These are phyloP conservation scores for Pelagophyceae sp. DNA, from an alignment of 352 stramenopile genomes.

Conservation along the genomic window DNA sequence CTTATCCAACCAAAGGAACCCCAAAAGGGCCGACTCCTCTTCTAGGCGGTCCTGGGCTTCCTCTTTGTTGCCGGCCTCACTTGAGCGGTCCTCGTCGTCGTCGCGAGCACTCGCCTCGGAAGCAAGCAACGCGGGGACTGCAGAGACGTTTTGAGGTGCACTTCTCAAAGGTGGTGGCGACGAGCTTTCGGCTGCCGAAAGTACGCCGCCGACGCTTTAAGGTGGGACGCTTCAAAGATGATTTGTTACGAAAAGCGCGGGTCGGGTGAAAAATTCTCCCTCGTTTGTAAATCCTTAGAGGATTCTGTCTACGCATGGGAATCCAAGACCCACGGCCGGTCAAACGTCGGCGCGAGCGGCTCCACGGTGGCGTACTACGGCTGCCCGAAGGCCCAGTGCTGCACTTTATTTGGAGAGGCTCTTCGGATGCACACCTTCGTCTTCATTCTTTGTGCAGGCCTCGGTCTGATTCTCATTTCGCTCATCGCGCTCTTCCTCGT, in stretches of 20 bases:
- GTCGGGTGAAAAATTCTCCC: background rate
- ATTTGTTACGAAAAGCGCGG: background rate
- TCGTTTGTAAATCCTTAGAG: too few relatives aligned
- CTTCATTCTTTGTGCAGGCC: background rate
- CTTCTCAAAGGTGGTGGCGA: background rate
- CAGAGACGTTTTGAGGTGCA: background rate
- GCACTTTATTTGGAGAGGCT: background rate
- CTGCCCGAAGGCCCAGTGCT: background rate
- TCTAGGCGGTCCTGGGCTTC: background rate
- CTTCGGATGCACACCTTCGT: background rate
- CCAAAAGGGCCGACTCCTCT: too few relatives aligned
- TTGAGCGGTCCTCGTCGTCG: background rate
- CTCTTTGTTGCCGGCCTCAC: background rate
- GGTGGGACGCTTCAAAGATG: background rate
- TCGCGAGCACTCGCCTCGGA: background rate
- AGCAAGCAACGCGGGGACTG: background rate
- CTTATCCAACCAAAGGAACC: too few relatives aligned
- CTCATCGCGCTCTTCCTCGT: background rate
- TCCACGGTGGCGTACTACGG: background rate
- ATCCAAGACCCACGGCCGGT: background rate
- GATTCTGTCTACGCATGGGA: background rate
- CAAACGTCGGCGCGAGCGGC: background rate
- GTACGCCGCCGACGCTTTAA: background rate
- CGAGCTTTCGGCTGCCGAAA: background rate
- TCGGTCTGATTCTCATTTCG: background rate